Conservation (phyloP, 2,329 filamentous ascomycete species). For the Fusarium miscanthi region DNA sequence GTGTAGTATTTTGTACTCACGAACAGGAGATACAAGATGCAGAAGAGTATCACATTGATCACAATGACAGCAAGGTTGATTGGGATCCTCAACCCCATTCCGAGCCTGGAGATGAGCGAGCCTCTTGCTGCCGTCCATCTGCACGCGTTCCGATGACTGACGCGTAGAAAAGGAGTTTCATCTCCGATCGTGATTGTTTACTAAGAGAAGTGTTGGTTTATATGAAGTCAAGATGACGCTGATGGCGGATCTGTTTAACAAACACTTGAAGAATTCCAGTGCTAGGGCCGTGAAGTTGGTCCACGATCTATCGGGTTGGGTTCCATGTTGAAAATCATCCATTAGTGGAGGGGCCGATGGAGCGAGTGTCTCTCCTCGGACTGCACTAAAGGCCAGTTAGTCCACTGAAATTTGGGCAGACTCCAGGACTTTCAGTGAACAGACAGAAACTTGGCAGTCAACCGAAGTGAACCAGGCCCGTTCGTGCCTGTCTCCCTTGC, state of each 20-base stretch:
- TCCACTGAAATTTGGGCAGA: conserved; percentile 1
- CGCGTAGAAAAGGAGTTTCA: conserved; percentile 4
- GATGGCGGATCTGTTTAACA: conserved; percentile 6
- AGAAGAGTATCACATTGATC: neutral
- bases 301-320: conserved; percentile 7
- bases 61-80: neutral
- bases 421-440: neutral
- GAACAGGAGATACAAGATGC: neutral
- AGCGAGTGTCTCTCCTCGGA: neutral
- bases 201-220: neutral
- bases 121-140: neutral
- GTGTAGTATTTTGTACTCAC: conserved; percentile 20
- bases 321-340: conserved; percentile 34
- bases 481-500: conserved; percentile 36
- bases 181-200: neutral
- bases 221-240: conserved; percentile 27
- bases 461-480: neutral
- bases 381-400: neutral
- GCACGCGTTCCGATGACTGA: neutral
- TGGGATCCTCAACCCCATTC: neutral
- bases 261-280: conserved; percentile 25
- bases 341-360: conserved; percentile 15
- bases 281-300: neutral
- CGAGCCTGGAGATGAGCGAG: neutral
- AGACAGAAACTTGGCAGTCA: conserved; percentile 10